phyloP scores from a whole-genome alignment of 2,329 filamentous ascomycete species.

The Fusarium musae region DNA sequence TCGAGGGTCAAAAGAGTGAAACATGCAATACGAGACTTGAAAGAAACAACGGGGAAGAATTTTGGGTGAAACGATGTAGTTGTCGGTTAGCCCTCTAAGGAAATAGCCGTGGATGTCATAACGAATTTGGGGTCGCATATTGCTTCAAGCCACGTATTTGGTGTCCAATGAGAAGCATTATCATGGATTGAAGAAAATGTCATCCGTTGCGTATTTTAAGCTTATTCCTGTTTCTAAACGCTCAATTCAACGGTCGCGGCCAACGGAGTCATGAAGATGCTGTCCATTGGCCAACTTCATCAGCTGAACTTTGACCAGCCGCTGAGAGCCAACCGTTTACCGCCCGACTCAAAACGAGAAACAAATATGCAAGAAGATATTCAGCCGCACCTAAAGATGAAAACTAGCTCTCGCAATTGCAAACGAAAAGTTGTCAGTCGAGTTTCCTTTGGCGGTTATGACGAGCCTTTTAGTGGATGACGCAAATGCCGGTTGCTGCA shows the following conservation, averaged over 20 bases:
- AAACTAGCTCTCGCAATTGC: fast-evolving
- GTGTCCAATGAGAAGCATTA: fast-evolving
- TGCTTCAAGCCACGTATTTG: fast-evolving
- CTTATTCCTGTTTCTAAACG: background rate
- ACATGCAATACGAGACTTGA: too few species aligned
- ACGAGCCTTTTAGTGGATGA: fast-evolving
- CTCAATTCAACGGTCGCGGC: background rate
- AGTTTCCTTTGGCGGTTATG: background rate
- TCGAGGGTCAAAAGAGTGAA: too few species aligned
- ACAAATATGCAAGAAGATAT: background rate
- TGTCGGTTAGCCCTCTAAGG: too few species aligned
- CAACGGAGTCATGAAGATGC: background rate
- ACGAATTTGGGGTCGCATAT: background rate
- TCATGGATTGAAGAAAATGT: too few species aligned
- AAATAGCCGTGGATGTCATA: too few species aligned
- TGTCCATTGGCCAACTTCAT: background rate
- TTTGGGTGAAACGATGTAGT: too few species aligned
- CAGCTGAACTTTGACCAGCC: background rate
- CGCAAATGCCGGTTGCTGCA: background rate
- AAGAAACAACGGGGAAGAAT: too few species aligned
- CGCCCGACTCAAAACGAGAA: background rate
- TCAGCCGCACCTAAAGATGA: background rate
- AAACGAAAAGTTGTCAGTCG: fast-evolving
- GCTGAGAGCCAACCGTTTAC: background rate
- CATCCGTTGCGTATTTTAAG: background rate